phyloP scores from a whole-genome alignment of 306 rosid species.

The Oemleria cerasiformis region DNA sequence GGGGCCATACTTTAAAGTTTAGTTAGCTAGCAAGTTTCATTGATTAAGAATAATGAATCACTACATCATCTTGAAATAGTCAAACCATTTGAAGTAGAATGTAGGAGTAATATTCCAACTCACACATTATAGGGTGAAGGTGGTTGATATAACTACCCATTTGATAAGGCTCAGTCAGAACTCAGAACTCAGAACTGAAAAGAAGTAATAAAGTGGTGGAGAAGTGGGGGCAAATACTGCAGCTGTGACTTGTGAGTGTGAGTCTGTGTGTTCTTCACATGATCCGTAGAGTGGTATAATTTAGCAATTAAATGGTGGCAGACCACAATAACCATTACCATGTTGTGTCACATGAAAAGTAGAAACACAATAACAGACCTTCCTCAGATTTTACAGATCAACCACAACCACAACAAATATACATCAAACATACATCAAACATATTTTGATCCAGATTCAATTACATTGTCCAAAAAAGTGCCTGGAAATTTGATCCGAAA shows the following conservation, averaged over 20 bases:
- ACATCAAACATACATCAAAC: not conserved
- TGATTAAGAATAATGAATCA: too few species aligned
- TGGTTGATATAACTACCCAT: not conserved
- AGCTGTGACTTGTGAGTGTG: too few species aligned
- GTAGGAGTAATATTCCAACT: not conserved
- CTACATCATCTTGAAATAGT: not conserved
- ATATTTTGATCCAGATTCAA: constrained; percentile 5
- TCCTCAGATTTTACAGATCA: not conserved
- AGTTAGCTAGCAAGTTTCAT: too few species aligned
- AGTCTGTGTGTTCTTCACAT: not conserved
- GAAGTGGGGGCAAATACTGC: not conserved
- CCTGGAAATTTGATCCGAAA: too few species aligned
- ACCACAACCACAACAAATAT: too few species aligned
- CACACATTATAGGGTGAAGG: not conserved
- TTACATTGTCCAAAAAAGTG: too few species aligned
- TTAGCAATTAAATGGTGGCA: not conserved
- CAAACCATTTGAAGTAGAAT: not conserved
- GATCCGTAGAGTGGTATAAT: not conserved
- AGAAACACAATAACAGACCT: not conserved
- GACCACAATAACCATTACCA: not conserved
- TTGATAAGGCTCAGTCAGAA: not conserved
- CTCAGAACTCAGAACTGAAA: not conserved
- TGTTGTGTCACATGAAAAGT: not conserved
- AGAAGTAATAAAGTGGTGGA: not conserved
- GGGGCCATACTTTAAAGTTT: too few species aligned